Evolutionary conservation across 2,329 filamentous ascomycete species (phyloP).

Genomic region (Eutypella sp.): DNA sequence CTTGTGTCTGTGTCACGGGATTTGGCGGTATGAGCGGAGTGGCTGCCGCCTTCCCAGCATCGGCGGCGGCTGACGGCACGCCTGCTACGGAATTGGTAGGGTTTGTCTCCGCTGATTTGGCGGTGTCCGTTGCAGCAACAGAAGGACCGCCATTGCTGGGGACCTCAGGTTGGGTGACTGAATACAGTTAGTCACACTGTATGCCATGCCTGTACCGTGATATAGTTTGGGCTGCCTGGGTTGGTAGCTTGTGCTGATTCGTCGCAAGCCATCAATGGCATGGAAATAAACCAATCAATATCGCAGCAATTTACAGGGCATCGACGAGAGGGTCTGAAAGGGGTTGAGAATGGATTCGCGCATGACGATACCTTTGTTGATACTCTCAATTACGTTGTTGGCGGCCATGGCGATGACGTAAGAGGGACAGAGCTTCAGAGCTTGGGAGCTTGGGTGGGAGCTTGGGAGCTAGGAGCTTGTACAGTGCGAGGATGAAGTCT

Average conservation of each 20-base stretch:
- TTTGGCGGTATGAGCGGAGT: conserved; percentile 15
- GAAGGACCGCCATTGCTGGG: conserved; percentile 11
- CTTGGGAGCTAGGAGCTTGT: no score
- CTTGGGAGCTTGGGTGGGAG: no score
- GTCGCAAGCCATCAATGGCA: conserved; percentile 8
- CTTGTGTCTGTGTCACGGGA: conserved; percentile 6
- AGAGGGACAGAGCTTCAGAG: conserved; percentile 19
- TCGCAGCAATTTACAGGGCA: conserved; percentile 10
- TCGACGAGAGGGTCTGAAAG: conserved; percentile 7
- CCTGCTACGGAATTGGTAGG: no score
- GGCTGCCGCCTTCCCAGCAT: conserved; percentile 10
- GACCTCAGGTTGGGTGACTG: conserved; percentile 5
- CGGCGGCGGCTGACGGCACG: conserved; percentile 12
- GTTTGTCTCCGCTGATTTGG: no score
- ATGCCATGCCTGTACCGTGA: background rate
- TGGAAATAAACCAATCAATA: conserved; percentile 14
- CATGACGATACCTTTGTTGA: conserved; percentile 25
- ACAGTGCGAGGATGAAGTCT: background rate
- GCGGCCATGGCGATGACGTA: conserved; percentile 33
- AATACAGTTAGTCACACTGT: conserved; percentile 1
- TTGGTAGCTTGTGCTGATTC: conserved; percentile 8
- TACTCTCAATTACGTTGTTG: conserved; percentile 19
- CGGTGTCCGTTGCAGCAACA: conserved; percentile 11
- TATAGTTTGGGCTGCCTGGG: conserved; percentile 22
- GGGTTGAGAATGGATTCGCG: conserved; percentile 5